These are phyloP conservation scores for Chaetomium sp. DNA, from an alignment of 2,329 filamentous ascomycete genomes.

Conservation along the genomic window DNA sequence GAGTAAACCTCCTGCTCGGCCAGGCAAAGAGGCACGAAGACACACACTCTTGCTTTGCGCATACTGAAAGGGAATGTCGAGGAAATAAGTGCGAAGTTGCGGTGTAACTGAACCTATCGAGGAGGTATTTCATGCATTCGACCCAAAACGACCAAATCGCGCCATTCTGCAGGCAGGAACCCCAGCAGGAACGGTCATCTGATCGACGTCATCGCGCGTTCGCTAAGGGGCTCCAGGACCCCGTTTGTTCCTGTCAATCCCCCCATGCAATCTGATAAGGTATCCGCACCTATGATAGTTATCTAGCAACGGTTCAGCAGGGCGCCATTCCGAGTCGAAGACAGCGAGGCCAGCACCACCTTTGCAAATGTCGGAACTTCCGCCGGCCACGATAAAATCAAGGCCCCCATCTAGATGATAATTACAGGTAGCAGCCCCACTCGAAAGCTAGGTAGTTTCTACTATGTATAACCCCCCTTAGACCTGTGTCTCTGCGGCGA, in stretches of 20 bases:
- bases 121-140: background rate
- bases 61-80: background rate
- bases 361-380: no score
- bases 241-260: slow-evolving; percentile 9
- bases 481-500: background rate
- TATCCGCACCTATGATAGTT: no score
- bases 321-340: background rate
- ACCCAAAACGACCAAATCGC: slow-evolving; percentile 3
- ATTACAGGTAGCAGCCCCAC: background rate
- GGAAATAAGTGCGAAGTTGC: background rate
- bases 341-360: background rate
- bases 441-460: no score
- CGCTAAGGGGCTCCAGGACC: background rate
- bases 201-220: slow-evolving; percentile 14
- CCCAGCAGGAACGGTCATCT: background rate
- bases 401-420: background rate
- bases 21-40: background rate
- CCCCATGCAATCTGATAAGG: background rate
- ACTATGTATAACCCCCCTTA: background rate
- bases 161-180: background rate
- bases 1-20: background rate
- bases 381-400: background rate
- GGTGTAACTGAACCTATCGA: slow-evolving; percentile 3
- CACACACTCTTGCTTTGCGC: background rate
- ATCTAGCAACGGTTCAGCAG: background rate